A percentile compares a stretch with the other conserved stretches of the same genome.
Evolutionary conservation across 139 green algal genomes (phyloP).

Genomic region (Limnomonas spitsbergensis): DNA sequence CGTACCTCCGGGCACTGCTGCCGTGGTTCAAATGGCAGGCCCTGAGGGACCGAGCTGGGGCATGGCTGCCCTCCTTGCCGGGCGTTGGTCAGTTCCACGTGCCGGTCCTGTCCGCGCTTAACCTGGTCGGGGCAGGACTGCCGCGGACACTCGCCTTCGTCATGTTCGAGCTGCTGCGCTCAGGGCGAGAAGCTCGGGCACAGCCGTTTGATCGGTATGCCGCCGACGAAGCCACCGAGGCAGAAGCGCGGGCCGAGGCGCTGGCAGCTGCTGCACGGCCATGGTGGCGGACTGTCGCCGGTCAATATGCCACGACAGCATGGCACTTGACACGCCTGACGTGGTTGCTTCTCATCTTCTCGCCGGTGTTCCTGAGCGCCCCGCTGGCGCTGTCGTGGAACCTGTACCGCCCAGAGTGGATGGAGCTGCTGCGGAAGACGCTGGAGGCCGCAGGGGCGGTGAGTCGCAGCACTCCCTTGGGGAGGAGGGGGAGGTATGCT

Average conservation of each 20-base stretch:
- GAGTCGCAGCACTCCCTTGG: no score
- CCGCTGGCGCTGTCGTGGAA: constrained; percentile 47
- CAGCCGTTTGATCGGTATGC: neutral
- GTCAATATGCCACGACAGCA: constrained; percentile 10
- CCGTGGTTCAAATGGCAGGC: neutral
- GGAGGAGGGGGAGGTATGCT: neutral
- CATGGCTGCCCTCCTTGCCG: constrained; percentile 11
- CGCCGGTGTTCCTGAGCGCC: constrained; percentile 46
- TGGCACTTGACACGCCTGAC: constrained; percentile 40
- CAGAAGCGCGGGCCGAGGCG: neutral
- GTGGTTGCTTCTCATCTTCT: constrained; percentile 61
- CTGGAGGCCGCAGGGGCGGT: constrained; percentile 33
- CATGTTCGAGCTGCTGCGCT: constrained; percentile 26
- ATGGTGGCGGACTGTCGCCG: constrained; percentile 19
- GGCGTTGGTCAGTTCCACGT: constrained; percentile 15
- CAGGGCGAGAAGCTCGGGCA: neutral
- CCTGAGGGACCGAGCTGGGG: neutral
- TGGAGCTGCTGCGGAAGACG: constrained; percentile 44
- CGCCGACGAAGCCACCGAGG: neutral
- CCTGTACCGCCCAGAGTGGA: constrained; percentile 42
- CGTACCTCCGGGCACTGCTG: neutral
- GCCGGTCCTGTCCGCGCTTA: constrained; percentile 36
- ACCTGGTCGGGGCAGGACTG: constrained; percentile 33
- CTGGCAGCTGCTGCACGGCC: neutral
- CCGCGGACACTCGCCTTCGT: constrained; percentile 39